Base-by-base conservation (phyloP, 2,329 filamentous ascomycete species). In the Xylaria sp. region DNA sequence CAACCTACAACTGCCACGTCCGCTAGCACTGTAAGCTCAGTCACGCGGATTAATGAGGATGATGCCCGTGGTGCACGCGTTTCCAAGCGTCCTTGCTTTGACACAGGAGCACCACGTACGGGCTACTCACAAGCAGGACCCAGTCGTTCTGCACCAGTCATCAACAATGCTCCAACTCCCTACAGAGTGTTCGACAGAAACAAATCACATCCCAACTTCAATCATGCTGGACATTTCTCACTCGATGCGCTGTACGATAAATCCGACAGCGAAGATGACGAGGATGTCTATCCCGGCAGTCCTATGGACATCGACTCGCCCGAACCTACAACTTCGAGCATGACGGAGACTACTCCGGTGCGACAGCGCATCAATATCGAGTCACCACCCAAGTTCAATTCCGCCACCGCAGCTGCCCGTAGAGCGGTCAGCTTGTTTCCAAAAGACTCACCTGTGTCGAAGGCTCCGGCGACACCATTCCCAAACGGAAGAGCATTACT, bases 191-290 rank as follows among this genome's bases (percentile, higher is more conserved):
- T 18, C 2, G 28, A 48, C n/a, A 54, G 41, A 61, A 28, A 43
- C 13, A 48, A 59, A 48, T 23, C 23, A 2, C 61, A 67, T 20
- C 49, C 60, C 6, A 52, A 64, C 41, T 71, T 71, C 64, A 71
- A 69, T n/a, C 31, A 69, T 48, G 57, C 31, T 1, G 69, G 69
- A 15, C 67, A 67, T 41, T 71, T 71, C 39, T 69, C 67, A 33
- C 25, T 68, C 18, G 68, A 71, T 61, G 63, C 63, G 28, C 28
- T 63, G n/a, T 18, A 58, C 18, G 20, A 58, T n/a, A 18, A 28
- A 28, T 68, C 66, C 28, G 67, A 68, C 13, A 62, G 59, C 54
- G 70, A 67, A 12, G 67, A 69, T 66, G 52, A 64, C 7, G 64
- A 67, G 41, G 57, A 66, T 10, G 58, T 62, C 20, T 52, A 55